Conservation (phyloP, 306 rosid genomes). For the Myrica gale region DNA sequence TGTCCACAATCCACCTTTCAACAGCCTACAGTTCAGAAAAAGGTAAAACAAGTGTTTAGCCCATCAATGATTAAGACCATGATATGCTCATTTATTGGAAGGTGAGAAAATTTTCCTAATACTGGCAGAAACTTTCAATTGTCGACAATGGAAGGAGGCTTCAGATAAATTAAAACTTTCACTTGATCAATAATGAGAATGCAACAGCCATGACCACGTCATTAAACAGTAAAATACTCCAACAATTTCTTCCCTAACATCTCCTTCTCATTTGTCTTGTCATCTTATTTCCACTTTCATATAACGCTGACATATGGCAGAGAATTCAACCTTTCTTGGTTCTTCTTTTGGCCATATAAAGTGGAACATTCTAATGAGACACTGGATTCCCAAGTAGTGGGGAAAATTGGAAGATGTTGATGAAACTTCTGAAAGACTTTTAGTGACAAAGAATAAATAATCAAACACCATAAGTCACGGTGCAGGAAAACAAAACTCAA, state of each 20-base stretch:
- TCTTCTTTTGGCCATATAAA: neutral
- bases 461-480: neutral
- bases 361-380: neutral
- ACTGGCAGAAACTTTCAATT: neutral
- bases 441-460: neutral
- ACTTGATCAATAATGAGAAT: neutral
- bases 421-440: neutral
- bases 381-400: neutral
- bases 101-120: neutral
- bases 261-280: neutral
- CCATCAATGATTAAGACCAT: slow-evolving; percentile 11
- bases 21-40: slow-evolving; percentile 55
- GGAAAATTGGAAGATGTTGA: neutral
- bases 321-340: neutral
- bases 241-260: neutral
- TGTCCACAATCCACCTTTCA: slow-evolving; percentile 89
- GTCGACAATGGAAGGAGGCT: neutral
- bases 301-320: neutral
- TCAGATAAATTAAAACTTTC: neutral
- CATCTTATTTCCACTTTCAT: neutral
- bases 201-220: neutral
- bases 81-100: neutral
- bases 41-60: slow-evolving; percentile 9
- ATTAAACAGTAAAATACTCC: neutral
- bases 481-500: neutral